Conservation (phyloP, 2,329 filamentous ascomycete species). For the Colletotrichum neosansevieriae region DNA sequence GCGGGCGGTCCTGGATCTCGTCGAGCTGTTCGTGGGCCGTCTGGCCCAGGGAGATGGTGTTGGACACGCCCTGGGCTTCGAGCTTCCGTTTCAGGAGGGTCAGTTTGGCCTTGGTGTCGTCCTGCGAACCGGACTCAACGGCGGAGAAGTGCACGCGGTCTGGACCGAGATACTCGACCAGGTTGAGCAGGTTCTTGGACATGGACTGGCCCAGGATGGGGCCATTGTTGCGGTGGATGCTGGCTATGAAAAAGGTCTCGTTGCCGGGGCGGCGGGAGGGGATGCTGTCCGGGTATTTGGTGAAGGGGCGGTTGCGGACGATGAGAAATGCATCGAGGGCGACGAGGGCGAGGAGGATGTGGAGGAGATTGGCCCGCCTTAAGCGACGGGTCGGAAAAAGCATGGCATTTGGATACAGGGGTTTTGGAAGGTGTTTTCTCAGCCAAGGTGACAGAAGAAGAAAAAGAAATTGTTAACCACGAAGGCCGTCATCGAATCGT, state of each 20-base stretch:
- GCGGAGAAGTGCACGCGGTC: slow-evolving; percentile 70
- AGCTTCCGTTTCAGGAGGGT: slow-evolving; percentile 47
- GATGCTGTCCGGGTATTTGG: not conserved
- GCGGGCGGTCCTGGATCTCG: slow-evolving; percentile 58
- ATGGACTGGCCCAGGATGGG: slow-evolving; percentile 70
- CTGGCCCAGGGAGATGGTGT: slow-evolving; percentile 69
- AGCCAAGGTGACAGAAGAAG: not conserved
- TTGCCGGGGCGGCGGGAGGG: slow-evolving; percentile 40
- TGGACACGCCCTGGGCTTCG: slow-evolving; percentile 61
- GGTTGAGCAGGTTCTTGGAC: slow-evolving; percentile 64
- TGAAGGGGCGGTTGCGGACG: slow-evolving; percentile 16
- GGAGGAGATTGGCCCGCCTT: slow-evolving; percentile 8
- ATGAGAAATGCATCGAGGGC: slow-evolving; percentile 18
- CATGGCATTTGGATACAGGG: slow-evolving; percentile 11
- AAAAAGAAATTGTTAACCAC: no score
- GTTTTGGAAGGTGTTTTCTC: not conserved
- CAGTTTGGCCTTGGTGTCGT: slow-evolving; percentile 67
- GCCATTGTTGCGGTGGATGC: slow-evolving; percentile 74
- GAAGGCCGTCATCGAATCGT: no score
- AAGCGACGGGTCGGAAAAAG: slow-evolving; percentile 11
- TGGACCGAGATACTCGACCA: slow-evolving; percentile 56
- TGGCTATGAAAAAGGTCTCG: slow-evolving; percentile 71
- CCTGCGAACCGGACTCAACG: slow-evolving; percentile 76
- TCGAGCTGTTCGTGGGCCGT: slow-evolving; percentile 66
- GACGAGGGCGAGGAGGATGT: slow-evolving; percentile 22